Percentiles rank a stretch among this genome's conserved stretches.
phyloP scores from a whole-genome alignment of 306 rosid species.

The Trifolium pratense region DNA sequence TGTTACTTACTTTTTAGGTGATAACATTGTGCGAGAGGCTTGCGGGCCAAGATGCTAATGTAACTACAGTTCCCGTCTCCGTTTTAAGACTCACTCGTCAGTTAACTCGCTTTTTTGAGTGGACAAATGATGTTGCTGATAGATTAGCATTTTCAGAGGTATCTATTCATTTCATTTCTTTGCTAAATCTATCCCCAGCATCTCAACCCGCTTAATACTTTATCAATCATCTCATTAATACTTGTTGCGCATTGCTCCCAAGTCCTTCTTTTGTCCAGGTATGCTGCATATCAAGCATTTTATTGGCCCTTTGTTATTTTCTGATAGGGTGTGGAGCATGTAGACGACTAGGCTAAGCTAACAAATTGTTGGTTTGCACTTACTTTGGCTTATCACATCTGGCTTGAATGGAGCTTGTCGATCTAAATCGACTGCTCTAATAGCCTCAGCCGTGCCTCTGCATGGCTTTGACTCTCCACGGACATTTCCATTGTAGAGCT shows the following conservation, averaged over 20 bases:
- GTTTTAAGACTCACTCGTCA: conserved; percentile 89
- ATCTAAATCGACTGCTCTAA: not conserved
- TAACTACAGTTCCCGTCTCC: conserved; percentile 90
- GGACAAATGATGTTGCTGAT: conserved; percentile 98
- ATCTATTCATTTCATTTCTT: not conserved
- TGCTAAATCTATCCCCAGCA: not conserved
- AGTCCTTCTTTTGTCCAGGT: not conserved
- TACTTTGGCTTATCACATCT: not conserved
- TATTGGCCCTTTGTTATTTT: not conserved
- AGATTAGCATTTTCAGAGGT: conserved; percentile 97
- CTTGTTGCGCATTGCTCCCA: not conserved
- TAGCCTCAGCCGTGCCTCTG: not conserved
- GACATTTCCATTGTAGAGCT: not conserved
- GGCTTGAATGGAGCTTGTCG: not conserved
- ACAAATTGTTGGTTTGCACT: not conserved
- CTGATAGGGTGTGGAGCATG: not conserved
- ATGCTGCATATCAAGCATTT: not conserved
- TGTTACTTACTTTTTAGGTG: conserved; percentile 40
- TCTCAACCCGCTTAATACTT: not conserved
- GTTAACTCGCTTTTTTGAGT: conserved; percentile 83
- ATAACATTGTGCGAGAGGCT: conserved; percentile 96
- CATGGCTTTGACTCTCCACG: not conserved
- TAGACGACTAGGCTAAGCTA: not conserved
- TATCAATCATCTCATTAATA: not conserved
- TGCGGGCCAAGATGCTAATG: conserved; percentile 97